A percentile compares a stretch with the other conserved stretches of the same genome.
These are phyloP conservation scores for Russula earlei DNA, from an alignment of 768 basidiomycete species.

Conservation along the genomic window DNA sequence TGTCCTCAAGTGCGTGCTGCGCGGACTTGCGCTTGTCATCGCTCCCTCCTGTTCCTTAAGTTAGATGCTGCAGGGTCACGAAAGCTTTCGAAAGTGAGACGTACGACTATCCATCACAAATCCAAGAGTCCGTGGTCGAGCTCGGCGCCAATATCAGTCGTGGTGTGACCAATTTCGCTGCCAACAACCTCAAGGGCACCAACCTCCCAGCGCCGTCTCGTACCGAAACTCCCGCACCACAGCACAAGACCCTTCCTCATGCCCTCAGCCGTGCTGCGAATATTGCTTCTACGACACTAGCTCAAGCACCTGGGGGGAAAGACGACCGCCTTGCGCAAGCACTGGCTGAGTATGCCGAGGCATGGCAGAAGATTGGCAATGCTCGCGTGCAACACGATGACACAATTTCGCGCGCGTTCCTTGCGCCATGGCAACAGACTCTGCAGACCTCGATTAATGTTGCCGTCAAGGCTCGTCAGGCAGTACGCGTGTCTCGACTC, in stretches of 20 bases:
- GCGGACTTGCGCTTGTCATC: not conserved
- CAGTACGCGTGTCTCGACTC: conserved; percentile 67
- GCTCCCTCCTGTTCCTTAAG: not conserved
- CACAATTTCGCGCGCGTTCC: conserved; percentile 53
- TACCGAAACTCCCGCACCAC: conserved; percentile 42
- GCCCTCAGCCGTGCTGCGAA: conserved; percentile 80
- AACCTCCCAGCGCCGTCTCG: conserved; percentile 71
- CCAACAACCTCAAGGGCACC: conserved; percentile 81
- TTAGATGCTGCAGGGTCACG: conserved; percentile 51
- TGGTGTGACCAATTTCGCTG: conserved; percentile 76
- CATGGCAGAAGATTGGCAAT: conserved; percentile 74
- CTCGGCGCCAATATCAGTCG: conserved; percentile 61
- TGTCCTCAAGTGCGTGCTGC: conserved; percentile 58
- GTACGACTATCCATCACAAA: conserved; percentile 84
- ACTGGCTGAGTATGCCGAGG: conserved; percentile 66
- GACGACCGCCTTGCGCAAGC: conserved; percentile 68
- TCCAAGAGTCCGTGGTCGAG: conserved; percentile 74
- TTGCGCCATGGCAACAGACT: conserved; percentile 83
- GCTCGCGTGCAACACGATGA: conserved; percentile 78
- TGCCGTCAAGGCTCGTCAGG: conserved; percentile 87
- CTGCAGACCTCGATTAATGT: conserved; percentile 74
- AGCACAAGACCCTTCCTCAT: conserved; percentile 96
- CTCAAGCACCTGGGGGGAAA: conserved; percentile 35
- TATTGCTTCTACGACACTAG: conserved; percentile 41
- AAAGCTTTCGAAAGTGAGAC: conserved; percentile 83